These are phyloP conservation scores for Malassezia slooffiae DNA, from an alignment of 1,284 basidiomycete species.

Conservation along the genomic window DNA sequence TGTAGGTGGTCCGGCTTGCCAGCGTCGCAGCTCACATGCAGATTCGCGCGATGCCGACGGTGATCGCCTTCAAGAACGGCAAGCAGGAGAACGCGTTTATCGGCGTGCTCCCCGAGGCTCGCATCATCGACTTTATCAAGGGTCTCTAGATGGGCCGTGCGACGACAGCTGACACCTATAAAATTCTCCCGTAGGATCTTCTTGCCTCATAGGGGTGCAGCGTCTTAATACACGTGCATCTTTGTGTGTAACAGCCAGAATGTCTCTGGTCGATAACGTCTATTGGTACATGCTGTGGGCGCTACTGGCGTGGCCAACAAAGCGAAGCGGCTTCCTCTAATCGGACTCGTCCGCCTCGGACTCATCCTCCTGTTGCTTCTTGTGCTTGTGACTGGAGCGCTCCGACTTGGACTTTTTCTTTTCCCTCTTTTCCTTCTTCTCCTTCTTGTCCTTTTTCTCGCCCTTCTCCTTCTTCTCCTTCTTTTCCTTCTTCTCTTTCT, in stretches of 20 bases:
- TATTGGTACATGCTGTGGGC: too few relatives aligned
- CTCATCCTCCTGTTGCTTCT: neutral
- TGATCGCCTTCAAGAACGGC: constrained; percentile 25
- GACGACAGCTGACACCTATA: too few relatives aligned
- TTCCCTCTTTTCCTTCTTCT: constrained; percentile 2
- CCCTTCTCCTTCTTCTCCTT: constrained; percentile 5
- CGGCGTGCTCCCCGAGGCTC: constrained; percentile 27
- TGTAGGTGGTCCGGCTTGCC: neutral
- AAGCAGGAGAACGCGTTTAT: constrained; percentile 25
- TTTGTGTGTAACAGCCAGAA: neutral
- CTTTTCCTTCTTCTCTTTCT: constrained; percentile 6
- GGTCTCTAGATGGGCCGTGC: constrained; percentile 7
- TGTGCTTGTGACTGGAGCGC: too few relatives aligned
- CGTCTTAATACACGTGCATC: too few relatives aligned
- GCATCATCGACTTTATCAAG: constrained; percentile 27
- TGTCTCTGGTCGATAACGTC: too few relatives aligned
- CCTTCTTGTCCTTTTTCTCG: neutral
- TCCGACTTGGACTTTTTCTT: too few relatives aligned
- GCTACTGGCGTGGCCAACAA: too few relatives aligned
- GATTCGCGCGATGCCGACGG: constrained; percentile 31
- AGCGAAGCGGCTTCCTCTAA: neutral
- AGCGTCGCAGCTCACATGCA: neutral
- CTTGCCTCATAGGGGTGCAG: too few relatives aligned
- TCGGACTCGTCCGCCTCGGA: neutral
- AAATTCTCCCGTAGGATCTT: too few relatives aligned